Evolutionary conservation across 352 stramenopile genomes (phyloP).

Genomic region (Pythium periplocum): DNA sequence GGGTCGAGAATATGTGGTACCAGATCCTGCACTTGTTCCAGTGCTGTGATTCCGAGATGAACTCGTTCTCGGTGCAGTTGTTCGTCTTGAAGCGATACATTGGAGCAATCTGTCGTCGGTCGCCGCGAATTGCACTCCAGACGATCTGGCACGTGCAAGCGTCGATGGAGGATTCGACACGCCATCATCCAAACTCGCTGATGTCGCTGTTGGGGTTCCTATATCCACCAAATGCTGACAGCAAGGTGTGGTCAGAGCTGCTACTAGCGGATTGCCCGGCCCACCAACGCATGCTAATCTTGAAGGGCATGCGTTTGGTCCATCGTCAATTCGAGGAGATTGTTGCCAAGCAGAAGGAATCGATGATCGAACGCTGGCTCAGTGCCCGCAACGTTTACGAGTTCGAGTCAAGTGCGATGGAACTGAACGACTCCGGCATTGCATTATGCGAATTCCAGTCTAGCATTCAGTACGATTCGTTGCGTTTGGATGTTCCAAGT

Average conservation of each 20-base stretch:
- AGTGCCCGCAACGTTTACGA: slow-evolving; percentile 39
- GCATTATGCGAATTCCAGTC: slow-evolving; percentile 69
- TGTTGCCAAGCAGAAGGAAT: slow-evolving; percentile 41
- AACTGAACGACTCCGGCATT: slow-evolving; percentile 37
- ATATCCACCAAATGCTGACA: slow-evolving; percentile 29
- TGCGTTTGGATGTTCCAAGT: slow-evolving; percentile 24
- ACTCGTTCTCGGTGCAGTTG: slow-evolving; percentile 41
- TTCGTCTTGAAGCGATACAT: slow-evolving; percentile 69
- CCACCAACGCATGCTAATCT: slow-evolving; percentile 44
- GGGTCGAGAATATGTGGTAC: slow-evolving; percentile 75
- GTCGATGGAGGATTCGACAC: slow-evolving; percentile 43
- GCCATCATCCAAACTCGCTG: slow-evolving; percentile 56
- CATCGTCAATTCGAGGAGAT: slow-evolving; percentile 32
- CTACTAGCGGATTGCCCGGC: slow-evolving; percentile 53
- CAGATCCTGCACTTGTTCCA: slow-evolving; percentile 76
- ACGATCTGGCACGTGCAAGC: slow-evolving; percentile 81
- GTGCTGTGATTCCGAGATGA: slow-evolving; percentile 52
- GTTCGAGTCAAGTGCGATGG: slow-evolving; percentile 43
- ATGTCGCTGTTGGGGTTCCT: slow-evolving; percentile 57
- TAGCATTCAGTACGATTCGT: slow-evolving; percentile 62
- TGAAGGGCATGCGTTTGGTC: slow-evolving; percentile 31
- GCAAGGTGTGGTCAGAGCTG: slow-evolving; percentile 54
- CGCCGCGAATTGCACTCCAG: slow-evolving; percentile 63
- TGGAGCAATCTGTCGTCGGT: slow-evolving; percentile 61
- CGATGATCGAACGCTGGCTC: slow-evolving; percentile 55